Evolutionary conservation across 2,329 filamentous ascomycete genomes (phyloP), one percentile per base, ranked within the genome.

Genomic region (Hymenoscyphus infarciens): DNA sequence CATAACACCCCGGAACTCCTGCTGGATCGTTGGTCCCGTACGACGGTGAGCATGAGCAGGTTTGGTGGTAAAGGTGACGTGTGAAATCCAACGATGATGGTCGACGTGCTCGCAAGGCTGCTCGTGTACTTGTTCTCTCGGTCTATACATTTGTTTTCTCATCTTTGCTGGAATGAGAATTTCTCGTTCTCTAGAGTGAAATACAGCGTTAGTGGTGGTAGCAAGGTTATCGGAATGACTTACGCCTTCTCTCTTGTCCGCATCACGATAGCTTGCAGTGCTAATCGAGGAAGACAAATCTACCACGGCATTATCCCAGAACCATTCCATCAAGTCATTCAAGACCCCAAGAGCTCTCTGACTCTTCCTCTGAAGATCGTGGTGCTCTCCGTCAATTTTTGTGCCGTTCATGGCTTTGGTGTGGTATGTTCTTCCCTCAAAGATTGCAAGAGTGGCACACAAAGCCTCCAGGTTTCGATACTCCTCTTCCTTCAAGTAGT

Each of bases 401-500:
- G 7, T 39, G 16, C 31, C 55, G 6, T 16, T 3, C 6, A n/a
- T 22, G 5, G 1, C 5, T 22, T 49, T 49, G n/a, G 42, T 49
- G 5, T 49, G 42, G 19, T 49, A 49, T 5, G 16, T 22, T 25
- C 58, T 22, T 7, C 58, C 58, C 58, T 60, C 58, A 52, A 60
- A 60, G 13, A 10, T 16, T 3, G 16, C 45, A 15, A 60, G 35
- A 27, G 49, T 11, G 1, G 5, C 25, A 11, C 33, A n/a, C 5
- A 60, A 60, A 11, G 42, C 45, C 15, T 39, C 31, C 2, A 60
- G 8, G 16, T 35, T 22, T 22, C 58, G 45, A 19, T 39, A 60
- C 35, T 60, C 58, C 8, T 16, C 15, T n/a, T 60, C 45, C 29
- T 55, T 60, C 19, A 60, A 60, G 19, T 54, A 60, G 25, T 60